Evolutionary conservation across 306 rosid genomes (phyloP), one percentile per base, ranked within the genome.

Genomic region (Corylus heterophylla): DNA sequence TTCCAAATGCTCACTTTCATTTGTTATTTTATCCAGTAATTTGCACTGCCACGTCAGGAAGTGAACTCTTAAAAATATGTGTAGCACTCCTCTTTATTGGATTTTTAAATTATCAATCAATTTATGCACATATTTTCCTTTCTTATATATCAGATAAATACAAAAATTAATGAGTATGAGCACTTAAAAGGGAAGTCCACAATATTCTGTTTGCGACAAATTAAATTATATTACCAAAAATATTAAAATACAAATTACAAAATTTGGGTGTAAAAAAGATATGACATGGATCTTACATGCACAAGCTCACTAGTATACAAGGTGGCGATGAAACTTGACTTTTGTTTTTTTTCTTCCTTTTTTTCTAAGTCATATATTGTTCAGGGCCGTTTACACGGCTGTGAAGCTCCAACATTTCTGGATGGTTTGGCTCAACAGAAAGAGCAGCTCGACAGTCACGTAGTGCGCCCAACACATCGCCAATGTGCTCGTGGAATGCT

Each of bases 391-490:
- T 89, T 51, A 92, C 97, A 17, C 98, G 94, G 72, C 90, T 87
- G 70, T 89, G 98, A 84, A 94, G 98, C 76, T 94, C 97, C 85
- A 89, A 79, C 98, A 92, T 94, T 84, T 92, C 97, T 88, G 88
- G 97, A 84, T 92, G 97, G 81, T 89, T 94, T 2, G 98, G 98
- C 55, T 94, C 98, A 39, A 94, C 94, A 1, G 97, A 94, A 48
- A 94, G 97, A 11, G 98, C 98, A 11, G 98, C 98, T 71, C 97
- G 92, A 83, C 98, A 94, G 82, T 94, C 97, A 71, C 97, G 86
- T 37, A 92, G 74, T 22, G 97, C 98, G 71, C 94, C 92, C 52
- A 86, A 63, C 3, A 88, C 96, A 49, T 94, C 92, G 10, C 94
- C 94, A 18, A 83, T 82, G 88, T 94, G 98, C 86, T 94, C 98